Percentiles rank a stretch among this genome's conserved stretches.
phyloP scores from a whole-genome alignment of 208 protist species.

The Phytomonas sp. region DNA sequence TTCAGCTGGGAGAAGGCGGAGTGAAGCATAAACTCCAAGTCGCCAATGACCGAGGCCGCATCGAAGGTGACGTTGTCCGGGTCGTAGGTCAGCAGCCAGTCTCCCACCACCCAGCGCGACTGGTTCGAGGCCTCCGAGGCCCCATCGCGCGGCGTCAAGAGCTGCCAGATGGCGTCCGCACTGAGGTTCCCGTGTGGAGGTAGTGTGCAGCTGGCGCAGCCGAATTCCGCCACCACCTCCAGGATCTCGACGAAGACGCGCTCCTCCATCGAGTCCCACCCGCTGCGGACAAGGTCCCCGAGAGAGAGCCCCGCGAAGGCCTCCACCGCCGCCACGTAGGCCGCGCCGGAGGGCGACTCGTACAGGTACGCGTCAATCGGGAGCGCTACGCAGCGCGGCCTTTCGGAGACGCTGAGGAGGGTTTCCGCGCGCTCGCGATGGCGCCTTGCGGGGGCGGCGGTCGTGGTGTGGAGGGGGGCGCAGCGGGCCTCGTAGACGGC shows the following conservation, averaged over 20 bases:
- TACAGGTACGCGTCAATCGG: conserved; percentile 68
- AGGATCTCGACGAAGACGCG: conserved; percentile 57
- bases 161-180: conserved; percentile 50
- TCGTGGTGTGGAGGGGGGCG: conserved; percentile 13
- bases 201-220: conserved; percentile 27
- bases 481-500: conserved; percentile 67
- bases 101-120: conserved; percentile 76
- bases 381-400: conserved; percentile 30
- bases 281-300: conserved; percentile 72
- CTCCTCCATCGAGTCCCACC: conserved; percentile 68
- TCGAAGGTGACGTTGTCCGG: conserved; percentile 15
- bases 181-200: conserved; percentile 72
- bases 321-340: conserved; percentile 57
- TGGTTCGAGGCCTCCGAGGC: conserved; percentile 39
- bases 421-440: conserved; percentile 45
- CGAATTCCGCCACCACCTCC: conserved; percentile 51
- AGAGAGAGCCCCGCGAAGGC: conserved; percentile 67
- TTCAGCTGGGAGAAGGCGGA: conserved; percentile 68
- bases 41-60: conserved; percentile 24
- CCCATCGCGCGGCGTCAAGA: conserved; percentile 55
- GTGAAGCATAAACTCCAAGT: conserved; percentile 76
- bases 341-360: conserved; percentile 31
- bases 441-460: conserved; percentile 4
- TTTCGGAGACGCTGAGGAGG: conserved; percentile 20
- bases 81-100: conserved; percentile 55